A percentile compares a stretch with the other conserved stretches of the same genome.
phyloP scores from a whole-genome alignment of 495 filamentous ascomycete genomes.

The Evansstolkia leycettana region DNA sequence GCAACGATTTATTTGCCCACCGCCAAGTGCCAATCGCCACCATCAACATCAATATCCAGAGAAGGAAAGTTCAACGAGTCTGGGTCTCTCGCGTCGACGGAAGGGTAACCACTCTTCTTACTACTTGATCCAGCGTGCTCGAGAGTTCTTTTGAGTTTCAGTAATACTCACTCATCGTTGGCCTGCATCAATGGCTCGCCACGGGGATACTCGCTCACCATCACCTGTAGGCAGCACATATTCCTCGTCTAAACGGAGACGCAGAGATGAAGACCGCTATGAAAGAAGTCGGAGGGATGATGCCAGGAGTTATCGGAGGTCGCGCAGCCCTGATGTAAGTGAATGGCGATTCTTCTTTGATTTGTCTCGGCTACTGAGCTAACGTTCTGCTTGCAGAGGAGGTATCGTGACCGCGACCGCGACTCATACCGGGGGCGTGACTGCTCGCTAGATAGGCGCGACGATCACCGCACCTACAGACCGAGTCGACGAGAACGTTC shows the following conservation, averaged over 20 bases:
- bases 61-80: no score
- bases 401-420: slow-evolving; percentile 47
- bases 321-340: slow-evolving; percentile 64
- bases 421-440: slow-evolving; percentile 59
- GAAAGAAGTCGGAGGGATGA: slow-evolving; percentile 55
- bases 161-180: slow-evolving; percentile 55
- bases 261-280: slow-evolving; percentile 67
- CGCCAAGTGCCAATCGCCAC: background rate
- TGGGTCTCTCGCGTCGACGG: no score
- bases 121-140: slow-evolving; percentile 10
- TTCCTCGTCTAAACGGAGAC: slow-evolving; percentile 58
- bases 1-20: background rate
- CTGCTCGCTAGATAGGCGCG: slow-evolving; percentile 57
- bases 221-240: slow-evolving; percentile 85
- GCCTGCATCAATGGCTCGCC: slow-evolving; percentile 73
- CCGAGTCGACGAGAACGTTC: slow-evolving; percentile 48
- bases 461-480: slow-evolving; percentile 57
- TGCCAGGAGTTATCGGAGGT: slow-evolving; percentile 46
- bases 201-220: slow-evolving; percentile 89
- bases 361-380: slow-evolving; percentile 10
- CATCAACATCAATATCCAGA: no score
- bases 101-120: slow-evolving; percentile 12
- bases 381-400: slow-evolving; percentile 34
- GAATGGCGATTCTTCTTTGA: background rate
- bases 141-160: slow-evolving; percentile 27